A percentile compares a stretch with the other conserved stretches of the same genome.
Evolutionary conservation across 106 monocot genomes (phyloP).

Genomic region (Acanthochlamys bracteata): DNA sequence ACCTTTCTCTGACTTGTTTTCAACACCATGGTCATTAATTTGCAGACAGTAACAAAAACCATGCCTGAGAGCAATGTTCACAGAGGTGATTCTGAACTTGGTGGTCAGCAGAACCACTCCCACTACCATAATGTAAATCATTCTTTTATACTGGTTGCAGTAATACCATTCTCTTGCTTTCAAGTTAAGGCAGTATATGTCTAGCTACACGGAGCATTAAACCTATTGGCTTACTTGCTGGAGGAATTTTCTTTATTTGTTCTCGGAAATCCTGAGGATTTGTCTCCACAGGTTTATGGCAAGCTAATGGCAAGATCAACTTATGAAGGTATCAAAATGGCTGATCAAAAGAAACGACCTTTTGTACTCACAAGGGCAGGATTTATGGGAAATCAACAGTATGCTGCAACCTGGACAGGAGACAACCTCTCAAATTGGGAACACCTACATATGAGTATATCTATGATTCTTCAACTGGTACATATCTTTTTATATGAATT

Average conservation of each 20-base stretch:
- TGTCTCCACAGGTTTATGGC: slow-evolving; percentile 74
- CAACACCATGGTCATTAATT: neutral
- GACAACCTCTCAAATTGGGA: slow-evolving; percentile 94
- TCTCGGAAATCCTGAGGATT: neutral
- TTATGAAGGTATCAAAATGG: slow-evolving; percentile 88
- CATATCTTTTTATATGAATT: too few species aligned
- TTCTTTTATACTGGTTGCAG: neutral
- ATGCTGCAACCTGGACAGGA: slow-evolving; percentile 99
- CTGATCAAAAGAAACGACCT: slow-evolving; percentile 46
- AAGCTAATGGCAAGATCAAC: slow-evolving; percentile 98
- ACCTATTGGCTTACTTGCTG: too few species aligned
- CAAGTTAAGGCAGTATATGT: too few species aligned
- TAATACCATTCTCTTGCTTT: neutral
- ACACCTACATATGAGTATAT: slow-evolving; percentile 91
- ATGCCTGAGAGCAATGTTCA: slow-evolving; percentile 95
- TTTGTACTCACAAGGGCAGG: slow-evolving; percentile 99
- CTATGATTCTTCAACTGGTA: slow-evolving; percentile 98
- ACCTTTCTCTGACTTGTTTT: slow-evolving; percentile 4
- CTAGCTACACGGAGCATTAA: neutral
- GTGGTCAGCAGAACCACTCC: slow-evolving; percentile 73
- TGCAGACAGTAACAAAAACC: slow-evolving; percentile 89
- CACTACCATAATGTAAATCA: slow-evolving; percentile 90
- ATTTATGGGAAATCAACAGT: slow-evolving; percentile 89
- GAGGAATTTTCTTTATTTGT: neutral
- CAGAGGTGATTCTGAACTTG: slow-evolving; percentile 74